Conservation (phyloP, 2,329 filamentous ascomycete genomes). For the Pseudopyricularia cyperi region DNA sequence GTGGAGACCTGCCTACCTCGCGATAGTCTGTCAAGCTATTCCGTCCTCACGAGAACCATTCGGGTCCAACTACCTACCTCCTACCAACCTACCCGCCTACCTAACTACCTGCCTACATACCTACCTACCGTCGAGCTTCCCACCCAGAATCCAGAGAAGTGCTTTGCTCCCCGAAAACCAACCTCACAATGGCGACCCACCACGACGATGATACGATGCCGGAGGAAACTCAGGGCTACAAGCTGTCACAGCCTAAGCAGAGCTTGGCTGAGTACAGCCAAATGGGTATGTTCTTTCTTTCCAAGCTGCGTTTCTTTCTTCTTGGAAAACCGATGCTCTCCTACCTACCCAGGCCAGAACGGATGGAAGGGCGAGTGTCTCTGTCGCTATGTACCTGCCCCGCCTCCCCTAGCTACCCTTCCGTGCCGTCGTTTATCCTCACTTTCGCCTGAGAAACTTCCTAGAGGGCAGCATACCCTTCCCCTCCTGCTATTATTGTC, state of each 20-base stretch:
- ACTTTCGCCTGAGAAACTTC: neutral
- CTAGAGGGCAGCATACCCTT: neutral
- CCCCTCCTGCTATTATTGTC: neutral
- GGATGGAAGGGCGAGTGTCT: no score
- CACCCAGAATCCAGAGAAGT: neutral
- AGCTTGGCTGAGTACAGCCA: constrained; percentile 88
- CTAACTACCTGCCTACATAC: neutral
- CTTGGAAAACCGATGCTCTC: neutral
- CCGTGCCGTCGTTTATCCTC: no score
- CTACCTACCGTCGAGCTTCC: neutral
- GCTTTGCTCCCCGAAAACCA: neutral
- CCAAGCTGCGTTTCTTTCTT: neutral
- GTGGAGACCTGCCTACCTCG: no score
- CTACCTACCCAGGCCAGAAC: no score
- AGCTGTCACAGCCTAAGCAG: constrained; percentile 94
- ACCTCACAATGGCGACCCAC: constrained; percentile 48
- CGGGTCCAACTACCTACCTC: neutral
- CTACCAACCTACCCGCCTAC: neutral
- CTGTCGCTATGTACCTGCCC: neutral
- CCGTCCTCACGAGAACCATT: no score
- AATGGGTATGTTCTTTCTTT: constrained; percentile 56
- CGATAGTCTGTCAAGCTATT: no score
- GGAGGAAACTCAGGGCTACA: constrained; percentile 89
- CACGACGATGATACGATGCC: constrained; percentile 73
- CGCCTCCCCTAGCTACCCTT: neutral